phyloP scores from a whole-genome alignment of 75 land plant species.

The Sequoiadendron giganteum region DNA sequence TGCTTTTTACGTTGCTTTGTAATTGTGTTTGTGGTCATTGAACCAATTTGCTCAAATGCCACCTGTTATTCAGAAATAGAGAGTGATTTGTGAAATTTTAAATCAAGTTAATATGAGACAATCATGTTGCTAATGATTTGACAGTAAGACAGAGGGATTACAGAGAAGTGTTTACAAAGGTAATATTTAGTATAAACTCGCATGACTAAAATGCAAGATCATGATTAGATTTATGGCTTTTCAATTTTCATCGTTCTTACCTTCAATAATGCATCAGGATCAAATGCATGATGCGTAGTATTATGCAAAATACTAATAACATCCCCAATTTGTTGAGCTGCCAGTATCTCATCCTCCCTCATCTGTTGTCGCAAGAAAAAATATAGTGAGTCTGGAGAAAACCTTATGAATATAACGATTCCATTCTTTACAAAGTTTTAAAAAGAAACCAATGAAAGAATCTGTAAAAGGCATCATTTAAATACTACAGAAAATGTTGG shows the following conservation, averaged over 20 bases:
- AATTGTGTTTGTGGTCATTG: conserved; percentile 48
- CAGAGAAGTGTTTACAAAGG: background rate
- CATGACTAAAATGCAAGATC: background rate
- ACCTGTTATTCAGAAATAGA: conserved; percentile 23
- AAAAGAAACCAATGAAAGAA: background rate
- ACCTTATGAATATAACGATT: background rate
- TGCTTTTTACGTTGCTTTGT: conserved; percentile 57
- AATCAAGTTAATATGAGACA: background rate
- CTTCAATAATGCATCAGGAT: conserved; percentile 47
- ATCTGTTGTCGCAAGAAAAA: conserved; percentile 22
- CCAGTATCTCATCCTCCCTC: conserved; percentile 38
- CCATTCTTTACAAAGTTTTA: background rate
- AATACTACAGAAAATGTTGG: background rate
- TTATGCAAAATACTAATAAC: conserved; percentile 32
- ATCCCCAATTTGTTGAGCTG: conserved; percentile 36
- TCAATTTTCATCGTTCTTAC: conserved; percentile 15
- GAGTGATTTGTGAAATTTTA: background rate
- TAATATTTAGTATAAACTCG: background rate
- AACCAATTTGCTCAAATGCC: conserved; percentile 57
- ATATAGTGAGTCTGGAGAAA: background rate
- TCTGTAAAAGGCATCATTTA: background rate
- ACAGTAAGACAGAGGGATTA: background rate
- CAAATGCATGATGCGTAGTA: conserved; percentile 31
- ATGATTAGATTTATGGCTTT: background rate
- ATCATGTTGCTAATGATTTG: conserved; percentile 8